Evolutionary conservation across 192 early-diverging fungal genomes (phyloP).

Genomic region (Allomyces javanicus): DNA sequence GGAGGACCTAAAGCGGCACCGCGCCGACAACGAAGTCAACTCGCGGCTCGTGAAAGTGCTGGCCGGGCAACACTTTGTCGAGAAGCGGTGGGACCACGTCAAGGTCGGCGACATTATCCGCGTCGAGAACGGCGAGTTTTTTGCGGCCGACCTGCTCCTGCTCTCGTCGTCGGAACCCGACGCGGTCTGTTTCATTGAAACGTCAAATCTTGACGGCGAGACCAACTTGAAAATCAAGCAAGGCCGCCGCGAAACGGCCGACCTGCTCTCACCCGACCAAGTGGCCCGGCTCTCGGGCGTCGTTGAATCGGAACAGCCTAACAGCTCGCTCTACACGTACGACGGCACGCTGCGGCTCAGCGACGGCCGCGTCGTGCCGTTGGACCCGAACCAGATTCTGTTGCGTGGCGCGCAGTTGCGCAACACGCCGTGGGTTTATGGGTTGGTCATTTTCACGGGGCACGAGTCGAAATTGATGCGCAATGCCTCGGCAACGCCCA

Average conservation of each 20-base stretch:
- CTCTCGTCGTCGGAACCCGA: slow-evolving; percentile 45
- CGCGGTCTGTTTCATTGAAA: slow-evolving; percentile 47
- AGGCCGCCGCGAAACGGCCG: slow-evolving; percentile 23
- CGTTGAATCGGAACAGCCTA: slow-evolving; percentile 40
- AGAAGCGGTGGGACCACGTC: slow-evolving; percentile 29
- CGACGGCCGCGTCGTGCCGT: slow-evolving; percentile 37
- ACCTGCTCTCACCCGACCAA: slow-evolving; percentile 29
- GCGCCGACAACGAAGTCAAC: slow-evolving; percentile 24
- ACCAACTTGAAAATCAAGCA: slow-evolving; percentile 56
- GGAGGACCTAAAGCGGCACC: slow-evolving; percentile 48
- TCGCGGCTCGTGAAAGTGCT: slow-evolving; percentile 19
- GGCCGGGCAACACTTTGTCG: slow-evolving; percentile 8
- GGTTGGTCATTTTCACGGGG: slow-evolving; percentile 83
- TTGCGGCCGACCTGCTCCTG: slow-evolving; percentile 46
- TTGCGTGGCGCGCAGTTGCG: slow-evolving; percentile 80
- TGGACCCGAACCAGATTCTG: slow-evolving; percentile 85
- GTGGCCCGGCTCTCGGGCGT: slow-evolving; percentile 20
- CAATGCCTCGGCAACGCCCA: slow-evolving; percentile 78
- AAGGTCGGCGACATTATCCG: slow-evolving; percentile 42
- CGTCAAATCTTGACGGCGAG: slow-evolving; percentile 66
- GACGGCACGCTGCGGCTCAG: slow-evolving; percentile 31
- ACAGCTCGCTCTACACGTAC: slow-evolving; percentile 37
- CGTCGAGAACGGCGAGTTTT: slow-evolving; percentile 32
- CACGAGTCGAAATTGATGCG: slow-evolving; percentile 96
- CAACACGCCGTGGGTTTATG: slow-evolving; percentile 90